These are phyloP conservation scores for Myochromella boudieri DNA, from an alignment of 768 basidiomycete genomes.

Conservation along the genomic window DNA sequence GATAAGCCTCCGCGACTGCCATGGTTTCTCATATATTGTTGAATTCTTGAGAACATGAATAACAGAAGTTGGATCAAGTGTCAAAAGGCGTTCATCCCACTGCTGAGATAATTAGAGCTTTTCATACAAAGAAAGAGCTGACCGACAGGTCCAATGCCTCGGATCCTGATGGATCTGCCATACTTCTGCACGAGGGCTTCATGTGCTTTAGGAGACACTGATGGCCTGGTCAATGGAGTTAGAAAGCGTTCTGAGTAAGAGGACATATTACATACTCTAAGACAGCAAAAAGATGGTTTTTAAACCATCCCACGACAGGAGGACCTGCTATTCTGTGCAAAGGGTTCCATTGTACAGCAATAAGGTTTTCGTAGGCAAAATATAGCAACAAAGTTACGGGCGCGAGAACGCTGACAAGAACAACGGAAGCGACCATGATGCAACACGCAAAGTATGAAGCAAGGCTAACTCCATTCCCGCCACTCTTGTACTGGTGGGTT, in stretches of 20 bases:
- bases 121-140: background rate
- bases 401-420: constrained; percentile 9
- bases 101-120: constrained; percentile 23
- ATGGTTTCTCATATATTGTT: constrained; percentile 80
- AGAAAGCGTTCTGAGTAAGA: background rate
- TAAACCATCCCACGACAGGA: constrained; percentile 45
- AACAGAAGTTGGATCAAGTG: constrained; percentile 77
- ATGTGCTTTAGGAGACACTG: constrained; percentile 51
- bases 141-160: constrained; percentile 63
- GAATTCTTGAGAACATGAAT: constrained; percentile 73
- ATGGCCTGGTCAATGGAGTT: constrained; percentile 36
- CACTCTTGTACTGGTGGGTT: too few relatives aligned
- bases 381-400: constrained; percentile 17
- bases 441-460: background rate
- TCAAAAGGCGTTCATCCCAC: constrained; percentile 81
- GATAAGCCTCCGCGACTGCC: constrained; percentile 73
- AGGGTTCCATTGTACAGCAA: constrained; percentile 40
- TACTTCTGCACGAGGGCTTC: constrained; percentile 55
- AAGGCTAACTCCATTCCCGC: background rate
- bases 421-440: constrained; percentile 10
- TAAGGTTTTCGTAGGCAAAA: constrained; percentile 28
- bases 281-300: constrained; percentile 52
- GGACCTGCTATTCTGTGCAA: constrained; percentile 63
- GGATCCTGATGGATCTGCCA: constrained; percentile 69
- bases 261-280: constrained; percentile 49